Base-by-base conservation (phyloP, 345 rosid genomes). In the Eucalyptus pauciflora region DNA sequence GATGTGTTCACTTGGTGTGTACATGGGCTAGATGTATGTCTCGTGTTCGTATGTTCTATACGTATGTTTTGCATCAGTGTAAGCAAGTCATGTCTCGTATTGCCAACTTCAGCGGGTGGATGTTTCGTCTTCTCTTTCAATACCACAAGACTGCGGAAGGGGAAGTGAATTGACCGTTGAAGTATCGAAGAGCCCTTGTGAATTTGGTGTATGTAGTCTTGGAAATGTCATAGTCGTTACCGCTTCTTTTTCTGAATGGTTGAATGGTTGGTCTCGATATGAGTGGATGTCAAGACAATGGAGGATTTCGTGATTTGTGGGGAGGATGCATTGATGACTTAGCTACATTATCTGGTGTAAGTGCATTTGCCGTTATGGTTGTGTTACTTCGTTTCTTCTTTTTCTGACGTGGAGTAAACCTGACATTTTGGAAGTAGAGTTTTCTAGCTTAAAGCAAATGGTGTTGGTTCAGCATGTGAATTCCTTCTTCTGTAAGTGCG, bases 141-240 rank as follows among this genome's bases (percentile, higher is more conserved):
- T 69, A 22, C 45, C 80, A 69, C 69, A 17, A 69, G 80, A 69
- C 45, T 69, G 80, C 13, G 7, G 37, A 69, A 2, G 24, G 80
- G 2, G 20, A 69, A 4, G 41, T 6, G 37, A 31, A 69, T 69
- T 31, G 1, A 31, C 37, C 11, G 1, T 7, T 0, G 0, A 67
- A 37, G 80, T 33, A 33, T 33, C 0, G 45, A 69, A 45, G 80
- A 33, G 80, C 37, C 80, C 25, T 69, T 69, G 13, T 69, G 45
- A 18, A 69, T 69, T 69, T 69, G 45, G 80, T 17, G 81, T 33
- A 10, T 17, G 37, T 3, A 33, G 81, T 33, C 37, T 69, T 33
- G 25, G 81, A 17, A 33, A 33, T 69, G 13, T 16, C 45, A 9
- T 33, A 33, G 45, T 17, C 2, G 45, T 22, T 37, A 22, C 45